A percentile compares a stretch with the other conserved stretches of the same genome.
Conservation (phyloP, 2,329 filamentous ascomycete genomes). For the Colletotrichum sp. region DNA sequence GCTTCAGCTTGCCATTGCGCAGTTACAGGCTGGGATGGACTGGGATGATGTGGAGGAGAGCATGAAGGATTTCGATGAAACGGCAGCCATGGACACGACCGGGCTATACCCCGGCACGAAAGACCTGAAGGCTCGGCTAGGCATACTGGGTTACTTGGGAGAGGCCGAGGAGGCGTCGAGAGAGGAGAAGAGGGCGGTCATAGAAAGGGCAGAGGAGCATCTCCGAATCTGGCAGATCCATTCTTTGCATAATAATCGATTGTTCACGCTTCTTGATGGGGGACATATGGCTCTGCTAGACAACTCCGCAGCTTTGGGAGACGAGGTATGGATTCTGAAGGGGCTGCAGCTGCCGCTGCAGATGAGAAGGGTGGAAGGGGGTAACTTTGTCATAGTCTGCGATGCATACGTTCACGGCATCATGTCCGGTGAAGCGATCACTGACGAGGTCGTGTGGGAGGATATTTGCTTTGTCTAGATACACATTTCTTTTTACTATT, state of each 20-base stretch:
- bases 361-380: not conserved
- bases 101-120: not conserved
- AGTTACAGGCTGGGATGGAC: not conserved
- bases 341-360: not conserved
- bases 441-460: not conserved
- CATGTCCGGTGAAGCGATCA: not conserved
- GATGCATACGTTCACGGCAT: not conserved
- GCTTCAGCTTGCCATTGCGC: not conserved
- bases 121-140: not conserved
- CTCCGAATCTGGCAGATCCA: not conserved
- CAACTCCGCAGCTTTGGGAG: not conserved
- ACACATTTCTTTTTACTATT: not conserved
- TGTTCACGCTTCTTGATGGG: not conserved
- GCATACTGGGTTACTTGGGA: not conserved
- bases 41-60: not conserved
- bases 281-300: not conserved
- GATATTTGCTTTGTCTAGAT: not conserved
- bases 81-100: not conserved
- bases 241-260: not conserved
- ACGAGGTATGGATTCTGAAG: not conserved
- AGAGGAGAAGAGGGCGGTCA: not conserved
- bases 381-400: not conserved
- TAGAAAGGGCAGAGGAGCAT: not conserved
- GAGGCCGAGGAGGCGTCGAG: not conserved
- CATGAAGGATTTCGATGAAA: not conserved